Evolutionary conservation across 2,329 filamentous ascomycete genomes (phyloP).

Genomic region (Ophiostoma sp.): DNA sequence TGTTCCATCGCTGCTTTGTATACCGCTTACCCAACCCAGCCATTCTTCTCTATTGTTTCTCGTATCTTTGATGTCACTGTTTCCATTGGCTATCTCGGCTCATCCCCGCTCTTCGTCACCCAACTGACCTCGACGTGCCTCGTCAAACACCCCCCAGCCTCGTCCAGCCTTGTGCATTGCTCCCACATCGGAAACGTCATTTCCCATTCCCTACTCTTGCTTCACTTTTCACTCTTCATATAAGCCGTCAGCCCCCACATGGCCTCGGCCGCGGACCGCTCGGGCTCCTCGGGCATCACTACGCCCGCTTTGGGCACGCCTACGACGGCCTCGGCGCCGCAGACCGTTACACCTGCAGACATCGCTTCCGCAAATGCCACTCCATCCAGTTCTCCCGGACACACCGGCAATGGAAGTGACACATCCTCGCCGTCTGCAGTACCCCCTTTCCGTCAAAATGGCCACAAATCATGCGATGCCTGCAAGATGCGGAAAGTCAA

Average conservation of each 20-base stretch:
- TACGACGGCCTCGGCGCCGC: constrained; percentile 2
- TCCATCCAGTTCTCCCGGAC: neutral
- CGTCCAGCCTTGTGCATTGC: no score
- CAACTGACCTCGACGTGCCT: no score
- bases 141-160: no score
- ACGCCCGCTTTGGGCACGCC: no score
- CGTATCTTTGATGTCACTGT: neutral
- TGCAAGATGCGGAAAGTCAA: constrained; percentile 40
- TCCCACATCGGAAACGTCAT: no score
- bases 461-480: constrained; percentile 35
- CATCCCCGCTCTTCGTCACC: no score
- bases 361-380: neutral
- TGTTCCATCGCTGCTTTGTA: no score
- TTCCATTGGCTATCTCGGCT: neutral
- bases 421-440: neutral
- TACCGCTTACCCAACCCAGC: neutral
- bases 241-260: neutral
- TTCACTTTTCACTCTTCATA: neutral
- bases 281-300: neutral
- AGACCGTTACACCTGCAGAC: neutral
- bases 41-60: neutral
- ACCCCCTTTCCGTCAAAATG: constrained; percentile 4
- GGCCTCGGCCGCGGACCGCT: constrained; percentile 1
- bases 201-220: no score
- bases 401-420: constrained; percentile 1